Conservation (phyloP, 306 rosid genomes). For the Malus sylvestris region DNA sequence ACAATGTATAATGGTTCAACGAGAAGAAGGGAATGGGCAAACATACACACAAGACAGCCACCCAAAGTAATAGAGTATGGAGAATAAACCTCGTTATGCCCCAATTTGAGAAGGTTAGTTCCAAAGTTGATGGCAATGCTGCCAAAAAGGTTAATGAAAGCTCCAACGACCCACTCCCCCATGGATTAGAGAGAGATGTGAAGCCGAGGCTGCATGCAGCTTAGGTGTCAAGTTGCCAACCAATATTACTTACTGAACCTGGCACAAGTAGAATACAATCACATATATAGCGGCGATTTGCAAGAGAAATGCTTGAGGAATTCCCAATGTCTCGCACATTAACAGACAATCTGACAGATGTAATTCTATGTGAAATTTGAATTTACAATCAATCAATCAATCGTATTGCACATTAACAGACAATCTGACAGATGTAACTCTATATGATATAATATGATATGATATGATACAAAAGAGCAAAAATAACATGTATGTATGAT, state of each 20-base stretch:
- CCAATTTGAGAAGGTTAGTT: slow-evolving; percentile 91
- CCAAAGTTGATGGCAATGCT: slow-evolving; percentile 97
- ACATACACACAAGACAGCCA: background rate
- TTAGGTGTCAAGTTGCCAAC: slow-evolving; percentile 16
- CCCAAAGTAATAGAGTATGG: background rate
- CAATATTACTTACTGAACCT: slow-evolving; percentile 6
- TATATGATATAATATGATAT: background rate
- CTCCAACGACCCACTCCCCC: slow-evolving; percentile 99
- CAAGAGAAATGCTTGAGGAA: slow-evolving; percentile 1
- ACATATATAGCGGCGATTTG: background rate
- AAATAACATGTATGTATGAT: background rate
- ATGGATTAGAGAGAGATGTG: slow-evolving; percentile 40
- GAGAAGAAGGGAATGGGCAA: background rate
- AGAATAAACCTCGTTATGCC: slow-evolving; percentile 74
- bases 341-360: background rate
- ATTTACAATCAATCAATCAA: background rate
- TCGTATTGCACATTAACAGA: background rate
- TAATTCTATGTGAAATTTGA: background rate
- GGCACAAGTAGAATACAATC: slow-evolving; percentile 7
- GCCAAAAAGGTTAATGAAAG: slow-evolving; percentile 88
- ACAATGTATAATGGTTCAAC: background rate
- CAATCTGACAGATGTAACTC: background rate
- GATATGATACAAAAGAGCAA: background rate
- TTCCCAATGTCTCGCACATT: slow-evolving; percentile 6
- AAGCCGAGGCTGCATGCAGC: slow-evolving; percentile 42